Conservation (phyloP, 306 rosid genomes). For the Medicago ruthenica region DNA sequence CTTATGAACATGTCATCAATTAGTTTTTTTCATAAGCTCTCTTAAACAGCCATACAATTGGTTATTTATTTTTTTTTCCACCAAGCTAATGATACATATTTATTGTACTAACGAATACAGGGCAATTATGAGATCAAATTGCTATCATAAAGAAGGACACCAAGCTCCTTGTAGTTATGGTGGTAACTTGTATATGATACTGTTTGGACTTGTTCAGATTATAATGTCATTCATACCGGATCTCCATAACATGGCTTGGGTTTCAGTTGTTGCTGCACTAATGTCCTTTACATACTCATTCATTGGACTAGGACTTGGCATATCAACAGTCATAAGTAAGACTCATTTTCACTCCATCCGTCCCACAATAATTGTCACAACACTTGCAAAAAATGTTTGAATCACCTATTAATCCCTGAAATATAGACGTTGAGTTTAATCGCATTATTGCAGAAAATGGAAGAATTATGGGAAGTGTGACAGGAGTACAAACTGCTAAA, state of each 20-base stretch:
- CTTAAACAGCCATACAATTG: too few relatives aligned
- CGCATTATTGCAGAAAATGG: constrained; percentile 68
- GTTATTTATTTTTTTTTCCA: too few relatives aligned
- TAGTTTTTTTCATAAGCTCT: too few relatives aligned
- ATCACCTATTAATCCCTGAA: too few relatives aligned
- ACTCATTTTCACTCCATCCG: constrained; percentile 10
- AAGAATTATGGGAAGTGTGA: constrained; percentile 65
- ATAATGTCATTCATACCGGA: constrained; percentile 86
- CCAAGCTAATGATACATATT: constrained; percentile 24
- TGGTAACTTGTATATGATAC: constrained; percentile 54
- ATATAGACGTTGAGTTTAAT: background rate
- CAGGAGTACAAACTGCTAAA: constrained; percentile 60
- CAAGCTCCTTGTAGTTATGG: constrained; percentile 65
- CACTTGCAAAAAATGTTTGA: too few relatives aligned
- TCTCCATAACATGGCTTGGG: constrained; percentile 87
- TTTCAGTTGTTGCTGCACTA: constrained; percentile 71
- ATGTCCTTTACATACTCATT: constrained; percentile 83
- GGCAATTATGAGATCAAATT: constrained; percentile 74
- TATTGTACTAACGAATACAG: constrained; percentile 44
- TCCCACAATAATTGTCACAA: background rate
- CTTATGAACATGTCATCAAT: background rate
- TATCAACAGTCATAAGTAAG: constrained; percentile 62
- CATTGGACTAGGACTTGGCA: constrained; percentile 82
- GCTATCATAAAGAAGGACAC: constrained; percentile 82
- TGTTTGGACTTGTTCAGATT: constrained; percentile 77